Conservation (phyloP, 2,329 filamentous ascomycete genomes). For the Trichophyton simii region DNA sequence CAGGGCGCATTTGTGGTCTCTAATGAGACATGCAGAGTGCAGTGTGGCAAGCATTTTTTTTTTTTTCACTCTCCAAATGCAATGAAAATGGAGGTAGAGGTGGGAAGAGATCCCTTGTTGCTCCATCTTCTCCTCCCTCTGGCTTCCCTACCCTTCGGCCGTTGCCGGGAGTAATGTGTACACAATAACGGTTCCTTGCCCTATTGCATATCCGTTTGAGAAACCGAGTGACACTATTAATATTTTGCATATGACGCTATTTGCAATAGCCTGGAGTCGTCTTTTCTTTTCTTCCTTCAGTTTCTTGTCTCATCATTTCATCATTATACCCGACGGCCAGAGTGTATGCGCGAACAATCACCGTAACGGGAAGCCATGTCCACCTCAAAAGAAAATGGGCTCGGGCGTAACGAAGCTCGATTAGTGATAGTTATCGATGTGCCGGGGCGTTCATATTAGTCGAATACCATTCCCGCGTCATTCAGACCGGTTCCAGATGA, state of each 20-base stretch:
- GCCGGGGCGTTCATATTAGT: no score
- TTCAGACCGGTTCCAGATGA: not conserved
- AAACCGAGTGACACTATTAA: not conserved
- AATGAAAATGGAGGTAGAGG: no score
- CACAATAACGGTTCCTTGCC: not conserved
- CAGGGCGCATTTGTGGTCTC: not conserved
- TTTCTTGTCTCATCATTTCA: not conserved
- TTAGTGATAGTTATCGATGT: not conserved
- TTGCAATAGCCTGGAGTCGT: not conserved
- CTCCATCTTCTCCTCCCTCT: no score
- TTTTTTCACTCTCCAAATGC: not conserved
- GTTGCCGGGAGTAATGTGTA: not conserved
- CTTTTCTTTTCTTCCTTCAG: not conserved
- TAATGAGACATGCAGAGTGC: not conserved
- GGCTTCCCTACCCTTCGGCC: not conserved
- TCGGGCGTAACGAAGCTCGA: not conserved
- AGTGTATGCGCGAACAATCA: not conserved
- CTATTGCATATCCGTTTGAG: not conserved
- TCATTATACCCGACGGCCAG: not conserved
- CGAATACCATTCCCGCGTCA: not conserved
- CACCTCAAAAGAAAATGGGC: not conserved
- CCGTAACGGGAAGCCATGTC: not conserved
- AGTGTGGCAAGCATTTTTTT: not conserved
- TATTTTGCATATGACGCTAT: conserved; percentile 4
- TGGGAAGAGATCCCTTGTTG: no score